These are phyloP conservation scores for Glonium stellatum DNA, from an alignment of 495 filamentous ascomycete genomes.

Conservation along the genomic window DNA sequence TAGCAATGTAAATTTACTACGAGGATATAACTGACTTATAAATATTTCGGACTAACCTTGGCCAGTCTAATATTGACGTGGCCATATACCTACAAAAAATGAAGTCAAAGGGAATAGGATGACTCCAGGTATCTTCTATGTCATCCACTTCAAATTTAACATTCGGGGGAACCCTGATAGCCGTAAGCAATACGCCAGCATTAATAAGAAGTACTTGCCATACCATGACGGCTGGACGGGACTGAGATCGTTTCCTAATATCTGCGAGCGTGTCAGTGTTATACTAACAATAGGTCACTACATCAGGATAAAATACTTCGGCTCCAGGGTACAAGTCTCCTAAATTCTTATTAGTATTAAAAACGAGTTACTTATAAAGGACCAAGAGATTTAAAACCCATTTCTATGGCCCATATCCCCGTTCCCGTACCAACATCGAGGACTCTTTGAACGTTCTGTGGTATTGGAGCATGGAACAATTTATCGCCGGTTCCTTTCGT, in stretches of 20 bases:
- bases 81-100: constrained; percentile 9
- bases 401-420: constrained; percentile 27
- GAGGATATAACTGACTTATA: background rate
- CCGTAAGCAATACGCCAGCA: background rate
- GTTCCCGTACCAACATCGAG: constrained; percentile 29
- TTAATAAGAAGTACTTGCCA: background rate
- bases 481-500: constrained; percentile 17
- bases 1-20: too few relatives aligned
- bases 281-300: too few relatives aligned
- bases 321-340: background rate
- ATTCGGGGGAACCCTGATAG: constrained; percentile 17
- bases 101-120: constrained; percentile 16
- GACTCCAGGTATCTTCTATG: constrained; percentile 19
- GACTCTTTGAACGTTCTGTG: constrained; percentile 6
- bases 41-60: constrained; percentile 8
- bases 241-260: constrained; percentile 24
- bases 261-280: background rate
- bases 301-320: too few relatives aligned
- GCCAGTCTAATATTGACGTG: constrained; percentile 16
- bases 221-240: constrained; percentile 22
- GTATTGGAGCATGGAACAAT: constrained; percentile 10
- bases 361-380: background rate
- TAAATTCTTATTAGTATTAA: background rate
- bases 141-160: constrained; percentile 27
- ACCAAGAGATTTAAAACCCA: constrained; percentile 1